Percentiles rank a stretch among this genome's conserved stretches.
Evolutionary conservation across 257 asterid genomes (phyloP).

Genomic region (Osmanthus fragrans): DNA sequence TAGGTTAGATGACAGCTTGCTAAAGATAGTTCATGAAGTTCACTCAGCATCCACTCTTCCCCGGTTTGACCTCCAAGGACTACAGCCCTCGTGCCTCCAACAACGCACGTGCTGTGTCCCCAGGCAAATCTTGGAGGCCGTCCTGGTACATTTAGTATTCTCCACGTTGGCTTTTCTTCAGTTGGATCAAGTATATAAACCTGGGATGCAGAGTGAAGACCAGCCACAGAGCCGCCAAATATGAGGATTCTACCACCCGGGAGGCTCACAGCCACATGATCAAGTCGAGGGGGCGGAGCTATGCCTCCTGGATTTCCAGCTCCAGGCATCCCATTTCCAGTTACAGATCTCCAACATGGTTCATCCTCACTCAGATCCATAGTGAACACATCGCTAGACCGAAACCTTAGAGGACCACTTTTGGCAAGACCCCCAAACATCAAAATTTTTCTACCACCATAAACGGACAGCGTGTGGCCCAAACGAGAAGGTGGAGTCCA

Average conservation of each 20-base stretch:
- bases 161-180: constrained; percentile 16
- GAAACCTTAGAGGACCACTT: too few species aligned
- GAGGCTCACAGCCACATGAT: constrained; percentile 17
- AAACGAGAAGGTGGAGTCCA: constrained; percentile 20
- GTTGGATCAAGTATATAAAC: constrained; percentile 8
- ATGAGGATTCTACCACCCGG: neutral
- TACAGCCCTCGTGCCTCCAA: constrained; percentile 46
- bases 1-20: neutral
- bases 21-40: constrained; percentile 41
- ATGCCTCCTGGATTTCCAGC: constrained; percentile 10
- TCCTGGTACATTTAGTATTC: too few species aligned
- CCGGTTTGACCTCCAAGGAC: constrained; percentile 42
- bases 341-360: constrained; percentile 9
- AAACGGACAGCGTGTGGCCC: constrained; percentile 19
- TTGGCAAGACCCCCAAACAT: neutral
- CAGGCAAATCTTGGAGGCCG: too few species aligned
- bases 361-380: constrained; percentile 2
- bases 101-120: constrained; percentile 34
- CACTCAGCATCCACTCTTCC: constrained; percentile 29
- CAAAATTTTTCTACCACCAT: constrained; percentile 13
- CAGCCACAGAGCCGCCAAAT: constrained; percentile 21
- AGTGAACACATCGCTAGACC: too few species aligned
- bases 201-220: constrained; percentile 18
- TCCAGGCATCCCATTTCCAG: constrained; percentile 12
- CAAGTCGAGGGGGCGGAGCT: constrained; percentile 20